Conservation (phyloP, 2,329 filamentous ascomycete genomes). For the Colletotrichum lini region DNA sequence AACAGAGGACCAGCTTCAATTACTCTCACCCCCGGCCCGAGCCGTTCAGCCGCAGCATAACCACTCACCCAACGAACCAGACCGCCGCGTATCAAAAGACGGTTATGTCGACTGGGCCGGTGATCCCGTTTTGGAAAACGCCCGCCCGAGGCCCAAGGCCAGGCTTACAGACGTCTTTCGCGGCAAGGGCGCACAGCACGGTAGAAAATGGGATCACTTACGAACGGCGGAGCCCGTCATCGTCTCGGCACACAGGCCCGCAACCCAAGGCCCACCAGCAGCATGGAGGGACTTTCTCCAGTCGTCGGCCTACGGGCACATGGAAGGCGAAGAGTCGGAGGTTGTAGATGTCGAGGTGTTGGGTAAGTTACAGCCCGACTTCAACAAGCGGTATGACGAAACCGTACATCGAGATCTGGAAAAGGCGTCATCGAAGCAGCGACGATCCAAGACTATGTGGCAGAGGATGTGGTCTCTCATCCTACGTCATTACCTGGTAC, state of each 20-base stretch:
- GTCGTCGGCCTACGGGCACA: constrained; percentile 67
- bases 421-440: constrained; percentile 46
- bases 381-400: constrained; percentile 56
- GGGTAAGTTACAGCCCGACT: constrained; percentile 62
- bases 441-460: constrained; percentile 53
- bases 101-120: constrained; percentile 60
- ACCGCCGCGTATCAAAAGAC: constrained; percentile 63
- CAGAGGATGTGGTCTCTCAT: constrained; percentile 77
- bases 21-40: constrained; percentile 57
- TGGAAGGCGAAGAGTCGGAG: constrained; percentile 62
- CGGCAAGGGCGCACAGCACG: constrained; percentile 62
- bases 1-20: constrained; percentile 55
- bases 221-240: constrained; percentile 73
- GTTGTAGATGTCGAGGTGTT: constrained; percentile 63
- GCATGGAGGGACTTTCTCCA: constrained; percentile 69
- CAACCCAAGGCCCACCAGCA: constrained; percentile 56
- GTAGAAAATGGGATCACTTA: constrained; percentile 73
- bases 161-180: constrained; percentile 63
- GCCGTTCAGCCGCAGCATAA: constrained; percentile 59
- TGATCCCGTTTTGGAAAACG: constrained; percentile 55
- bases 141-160: constrained; percentile 51
- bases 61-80: constrained; percentile 55
- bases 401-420: constrained; percentile 49
- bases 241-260: constrained; percentile 63
- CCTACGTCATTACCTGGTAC: constrained; percentile 87